These are phyloP conservation scores for Fusarium ramigenum DNA, from an alignment of 2,329 filamentous ascomycete genomes.

Conservation along the genomic window DNA sequence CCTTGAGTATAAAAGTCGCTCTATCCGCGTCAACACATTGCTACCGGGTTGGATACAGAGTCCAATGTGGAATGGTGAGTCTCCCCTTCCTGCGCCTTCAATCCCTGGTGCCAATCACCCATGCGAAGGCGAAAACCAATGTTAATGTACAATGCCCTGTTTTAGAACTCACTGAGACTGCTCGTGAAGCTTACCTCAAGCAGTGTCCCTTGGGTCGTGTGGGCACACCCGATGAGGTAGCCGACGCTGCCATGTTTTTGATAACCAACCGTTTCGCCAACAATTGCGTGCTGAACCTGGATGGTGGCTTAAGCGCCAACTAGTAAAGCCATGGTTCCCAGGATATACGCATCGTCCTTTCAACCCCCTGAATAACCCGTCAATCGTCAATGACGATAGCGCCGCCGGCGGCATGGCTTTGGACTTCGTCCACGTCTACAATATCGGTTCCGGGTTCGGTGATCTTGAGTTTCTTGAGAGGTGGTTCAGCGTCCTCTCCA, in stretches of 20 bases:
- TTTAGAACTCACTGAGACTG: constrained; percentile 51
- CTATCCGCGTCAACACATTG: constrained; percentile 81
- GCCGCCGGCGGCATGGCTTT: constrained; percentile 53
- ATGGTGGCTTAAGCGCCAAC: constrained; percentile 80
- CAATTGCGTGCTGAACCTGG: constrained; percentile 86
- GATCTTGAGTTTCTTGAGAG: constrained; percentile 61
- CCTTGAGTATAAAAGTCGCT: constrained; percentile 66
- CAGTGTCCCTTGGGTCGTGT: constrained; percentile 73
- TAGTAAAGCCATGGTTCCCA: constrained; percentile 48
- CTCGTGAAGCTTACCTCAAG: constrained; percentile 52
- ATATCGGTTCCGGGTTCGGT: constrained; percentile 50
- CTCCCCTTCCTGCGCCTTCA: constrained; percentile 25
- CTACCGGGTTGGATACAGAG: constrained; percentile 86
- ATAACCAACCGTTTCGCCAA: constrained; percentile 83
- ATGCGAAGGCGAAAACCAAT: constrained; percentile 30
- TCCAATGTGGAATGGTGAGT: constrained; percentile 77
- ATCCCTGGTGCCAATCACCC: constrained; percentile 12
- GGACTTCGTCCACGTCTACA: constrained; percentile 59
- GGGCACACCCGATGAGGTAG: constrained; percentile 75
- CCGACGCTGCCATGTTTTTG: constrained; percentile 83
- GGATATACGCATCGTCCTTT: constrained; percentile 15
- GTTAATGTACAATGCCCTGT: constrained; percentile 53
- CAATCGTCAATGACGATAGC: constrained; percentile 74
- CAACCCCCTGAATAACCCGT: constrained; percentile 28
- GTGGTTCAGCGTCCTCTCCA: constrained; percentile 54